Conservation (phyloP, 176 grass and related monocot genomes). For the Lolium multiflorum region DNA sequence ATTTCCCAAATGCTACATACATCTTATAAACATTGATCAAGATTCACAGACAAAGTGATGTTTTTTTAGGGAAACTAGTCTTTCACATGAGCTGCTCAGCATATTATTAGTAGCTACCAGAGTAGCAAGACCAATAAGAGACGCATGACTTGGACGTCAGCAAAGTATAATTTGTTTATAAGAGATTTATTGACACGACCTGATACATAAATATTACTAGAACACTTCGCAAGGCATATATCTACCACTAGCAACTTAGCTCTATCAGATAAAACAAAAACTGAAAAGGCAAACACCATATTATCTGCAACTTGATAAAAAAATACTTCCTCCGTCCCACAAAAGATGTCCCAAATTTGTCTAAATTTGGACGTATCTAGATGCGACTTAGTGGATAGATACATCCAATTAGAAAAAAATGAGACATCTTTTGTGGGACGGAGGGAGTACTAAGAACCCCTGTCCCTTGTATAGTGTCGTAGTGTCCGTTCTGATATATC, state of each 20-base stretch:
- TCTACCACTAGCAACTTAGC: not conserved
- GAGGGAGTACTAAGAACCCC: too few relatives aligned
- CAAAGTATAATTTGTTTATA: not conserved
- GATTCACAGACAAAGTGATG: slow-evolving; percentile 17
- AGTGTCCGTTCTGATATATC: not conserved
- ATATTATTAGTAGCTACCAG: not conserved
- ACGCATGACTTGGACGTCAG: slow-evolving; percentile 14
- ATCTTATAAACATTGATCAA: slow-evolving; percentile 18
- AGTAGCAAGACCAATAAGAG: slow-evolving; percentile 2
- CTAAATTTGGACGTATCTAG: too few relatives aligned
- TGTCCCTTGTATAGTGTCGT: not conserved
- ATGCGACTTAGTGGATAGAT: too few relatives aligned
- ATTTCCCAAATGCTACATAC: slow-evolving; percentile 4
- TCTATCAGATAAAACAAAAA: slow-evolving; percentile 7
- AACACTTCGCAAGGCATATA: not conserved
- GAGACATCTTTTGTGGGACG: too few relatives aligned
- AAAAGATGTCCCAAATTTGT: too few relatives aligned
- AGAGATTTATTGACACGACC: not conserved
- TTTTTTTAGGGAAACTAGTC: not conserved
- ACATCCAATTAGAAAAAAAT: too few relatives aligned
- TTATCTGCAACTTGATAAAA: slow-evolving; percentile 1
- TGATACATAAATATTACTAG: not conserved
- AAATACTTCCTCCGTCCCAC: not conserved
- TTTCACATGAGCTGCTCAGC: not conserved
- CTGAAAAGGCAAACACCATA: not conserved